Evolutionary conservation across 2,329 filamentous ascomycete genomes (phyloP).

Genomic region (Raffaelea ambrosiae): DNA sequence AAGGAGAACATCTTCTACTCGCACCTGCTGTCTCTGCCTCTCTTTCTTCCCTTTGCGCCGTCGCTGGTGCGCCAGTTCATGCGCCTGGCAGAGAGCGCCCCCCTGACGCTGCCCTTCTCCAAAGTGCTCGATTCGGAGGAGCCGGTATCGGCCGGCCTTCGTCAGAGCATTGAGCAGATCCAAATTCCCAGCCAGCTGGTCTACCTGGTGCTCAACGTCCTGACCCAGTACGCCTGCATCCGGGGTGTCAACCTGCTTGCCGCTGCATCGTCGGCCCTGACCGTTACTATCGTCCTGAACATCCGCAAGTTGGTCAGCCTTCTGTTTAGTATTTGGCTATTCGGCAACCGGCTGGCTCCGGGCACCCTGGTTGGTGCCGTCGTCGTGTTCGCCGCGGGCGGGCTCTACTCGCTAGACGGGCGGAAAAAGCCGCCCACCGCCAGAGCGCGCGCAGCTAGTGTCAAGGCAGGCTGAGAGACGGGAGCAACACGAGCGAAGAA

Average conservation of each 20-base stretch:
- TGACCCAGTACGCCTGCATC: constrained; percentile 93
- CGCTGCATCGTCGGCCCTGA: constrained; percentile 80
- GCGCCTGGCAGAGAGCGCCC: constrained; percentile 54
- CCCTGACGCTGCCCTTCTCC: constrained; percentile 38
- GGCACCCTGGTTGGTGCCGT: constrained; percentile 74
- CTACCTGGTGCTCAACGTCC: constrained; percentile 65
- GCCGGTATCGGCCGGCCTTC: constrained; percentile 26
- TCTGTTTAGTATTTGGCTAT: constrained; percentile 84
- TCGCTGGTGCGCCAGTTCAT: constrained; percentile 56
- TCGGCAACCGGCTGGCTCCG: constrained; percentile 71
- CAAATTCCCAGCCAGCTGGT: constrained; percentile 60
- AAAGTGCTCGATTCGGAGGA: constrained; percentile 18
- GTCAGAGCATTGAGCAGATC: constrained; percentile 27
- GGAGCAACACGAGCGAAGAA: neutral
- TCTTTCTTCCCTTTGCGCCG: constrained; percentile 65
- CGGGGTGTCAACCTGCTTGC: constrained; percentile 92
- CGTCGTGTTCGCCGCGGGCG: constrained; percentile 86
- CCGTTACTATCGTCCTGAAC: constrained; percentile 93
- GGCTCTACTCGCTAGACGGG: constrained; percentile 74
- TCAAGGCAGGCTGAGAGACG: constrained; percentile 16
- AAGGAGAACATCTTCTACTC: constrained; percentile 96
- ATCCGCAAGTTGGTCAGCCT: constrained; percentile 90
- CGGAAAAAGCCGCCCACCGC: constrained; percentile 24
- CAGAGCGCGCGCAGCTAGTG: constrained; percentile 18
- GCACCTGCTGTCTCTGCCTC: constrained; percentile 59